These are phyloP conservation scores for Paraglomus brasilianum DNA, from an alignment of 192 early-diverging fungal species.

Conservation along the genomic window DNA sequence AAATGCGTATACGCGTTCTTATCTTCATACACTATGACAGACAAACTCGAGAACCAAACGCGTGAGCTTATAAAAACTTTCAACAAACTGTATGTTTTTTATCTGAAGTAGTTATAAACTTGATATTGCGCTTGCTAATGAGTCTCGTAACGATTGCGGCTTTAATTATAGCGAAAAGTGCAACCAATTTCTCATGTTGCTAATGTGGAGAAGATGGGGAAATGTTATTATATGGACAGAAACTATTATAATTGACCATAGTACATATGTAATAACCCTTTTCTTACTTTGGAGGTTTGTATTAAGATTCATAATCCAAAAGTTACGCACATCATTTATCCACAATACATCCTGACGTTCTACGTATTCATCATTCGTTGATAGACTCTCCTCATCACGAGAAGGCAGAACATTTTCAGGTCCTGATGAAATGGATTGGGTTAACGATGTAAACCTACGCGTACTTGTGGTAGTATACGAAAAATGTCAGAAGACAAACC, in stretches of 20 bases:
- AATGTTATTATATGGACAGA: neutral
- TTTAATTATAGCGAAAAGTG: slow-evolving; percentile 23
- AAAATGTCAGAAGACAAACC: slow-evolving; percentile 25
- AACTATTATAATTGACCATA: neutral
- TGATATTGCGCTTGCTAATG: slow-evolving; percentile 13
- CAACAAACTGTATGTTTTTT: neutral
- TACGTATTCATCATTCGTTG: too few species aligned
- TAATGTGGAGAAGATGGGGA: slow-evolving; percentile 9
- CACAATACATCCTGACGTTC: slow-evolving; percentile 4
- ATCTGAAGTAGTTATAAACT: slow-evolving; percentile 2
- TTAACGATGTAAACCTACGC: slow-evolving; percentile 15
- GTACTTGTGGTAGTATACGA: slow-evolving; percentile 23
- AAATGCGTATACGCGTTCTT: neutral
- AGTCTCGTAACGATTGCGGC: slow-evolving; percentile 17
- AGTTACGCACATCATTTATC: neutral
- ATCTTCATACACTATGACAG: slow-evolving; percentile 8
- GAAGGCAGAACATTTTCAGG: too few species aligned
- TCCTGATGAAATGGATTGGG: slow-evolving; percentile 29
- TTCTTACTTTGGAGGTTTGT: slow-evolving; percentile 21
- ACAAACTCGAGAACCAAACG: neutral
- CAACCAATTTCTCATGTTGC: slow-evolving; percentile 11
- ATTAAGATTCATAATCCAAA: slow-evolving; percentile 23
- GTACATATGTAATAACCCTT: neutral
- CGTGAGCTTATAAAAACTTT: neutral
- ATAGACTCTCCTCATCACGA: too few species aligned